phyloP scores from a whole-genome alignment of 768 basidiomycete genomes.

The Hydnomerulius pinastri region DNA sequence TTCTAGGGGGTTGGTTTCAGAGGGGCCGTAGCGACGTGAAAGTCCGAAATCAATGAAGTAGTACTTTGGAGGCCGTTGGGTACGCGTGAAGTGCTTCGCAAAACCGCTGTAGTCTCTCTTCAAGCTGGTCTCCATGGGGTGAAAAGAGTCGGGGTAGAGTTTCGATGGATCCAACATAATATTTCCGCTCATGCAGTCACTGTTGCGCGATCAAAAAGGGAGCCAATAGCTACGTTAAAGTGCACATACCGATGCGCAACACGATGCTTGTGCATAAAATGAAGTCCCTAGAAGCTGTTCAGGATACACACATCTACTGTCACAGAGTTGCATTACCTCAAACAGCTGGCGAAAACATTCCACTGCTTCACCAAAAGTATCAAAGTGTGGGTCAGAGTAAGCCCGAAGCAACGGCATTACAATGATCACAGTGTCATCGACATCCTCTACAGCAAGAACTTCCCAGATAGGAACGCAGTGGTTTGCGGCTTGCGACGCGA shows the following conservation, averaged over 20 bases:
- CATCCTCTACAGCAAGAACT: conserved; percentile 4
- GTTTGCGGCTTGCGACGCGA: conserved; percentile 13
- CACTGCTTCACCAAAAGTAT: conserved; percentile 25
- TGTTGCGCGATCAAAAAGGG: conserved; percentile 9
- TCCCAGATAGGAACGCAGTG: conserved; percentile 31
- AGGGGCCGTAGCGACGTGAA: conserved; percentile 31
- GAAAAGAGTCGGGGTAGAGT: conserved; percentile 30
- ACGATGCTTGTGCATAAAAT: conserved; percentile 36
- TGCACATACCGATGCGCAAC: conserved; percentile 37
- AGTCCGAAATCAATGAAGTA: conserved; percentile 40
- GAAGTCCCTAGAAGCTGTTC: conserved; percentile 26
- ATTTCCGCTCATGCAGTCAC: conserved; percentile 31
- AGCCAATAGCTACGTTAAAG: not conserved
- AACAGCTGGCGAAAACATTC: conserved; percentile 34
- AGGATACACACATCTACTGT: not conserved
- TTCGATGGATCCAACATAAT: conserved; percentile 31
- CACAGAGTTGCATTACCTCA: conserved; percentile 17
- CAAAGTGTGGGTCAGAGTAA: conserved; percentile 21
- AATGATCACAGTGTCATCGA: conserved; percentile 16
- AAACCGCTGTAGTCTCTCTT: conserved; percentile 18
- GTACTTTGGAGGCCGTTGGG: conserved; percentile 31
- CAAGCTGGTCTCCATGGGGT: conserved; percentile 16
- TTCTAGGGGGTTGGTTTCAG: conserved; percentile 26
- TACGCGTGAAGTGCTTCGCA: conserved; percentile 31
- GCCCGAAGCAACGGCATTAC: conserved; percentile 32